Conservation (phyloP, 192 early-diverging fungal genomes). For the Dissophora globulifera region DNA sequence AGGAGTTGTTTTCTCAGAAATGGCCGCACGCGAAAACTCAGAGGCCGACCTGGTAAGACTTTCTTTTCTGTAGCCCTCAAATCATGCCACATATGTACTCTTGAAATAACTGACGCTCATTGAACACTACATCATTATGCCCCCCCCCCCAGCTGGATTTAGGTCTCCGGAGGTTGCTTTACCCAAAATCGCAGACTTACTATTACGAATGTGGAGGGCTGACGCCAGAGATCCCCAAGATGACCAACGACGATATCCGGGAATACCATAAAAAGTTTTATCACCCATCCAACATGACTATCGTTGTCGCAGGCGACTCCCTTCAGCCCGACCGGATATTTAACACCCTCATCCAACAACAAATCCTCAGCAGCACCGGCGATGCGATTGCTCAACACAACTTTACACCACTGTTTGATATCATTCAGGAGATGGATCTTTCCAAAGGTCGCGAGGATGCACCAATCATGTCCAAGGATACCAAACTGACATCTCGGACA, state of each 20-base stretch:
- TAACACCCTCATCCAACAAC: slow-evolving; percentile 53
- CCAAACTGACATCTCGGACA: slow-evolving; percentile 58
- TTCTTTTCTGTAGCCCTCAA: no score
- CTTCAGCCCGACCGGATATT: slow-evolving; percentile 64
- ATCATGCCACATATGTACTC: no score
- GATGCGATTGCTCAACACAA: neutral
- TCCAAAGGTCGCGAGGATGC: slow-evolving; percentile 54
- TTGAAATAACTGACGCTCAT: no score
- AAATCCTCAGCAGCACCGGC: slow-evolving; percentile 6
- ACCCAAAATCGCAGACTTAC: slow-evolving; percentile 64
- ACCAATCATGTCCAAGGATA: slow-evolving; percentile 52
- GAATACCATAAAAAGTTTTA: slow-evolving; percentile 83
- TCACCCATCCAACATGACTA: slow-evolving; percentile 73
- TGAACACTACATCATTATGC: no score
- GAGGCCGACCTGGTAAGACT: slow-evolving; percentile 68
- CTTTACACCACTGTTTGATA: slow-evolving; percentile 16
- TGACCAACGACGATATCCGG: slow-evolving; percentile 80
- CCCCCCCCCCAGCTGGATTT: slow-evolving; percentile 56
- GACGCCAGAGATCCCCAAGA: slow-evolving; percentile 73
- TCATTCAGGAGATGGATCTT: slow-evolving; percentile 49
- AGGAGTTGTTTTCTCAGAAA: slow-evolving; percentile 84
- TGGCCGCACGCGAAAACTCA: slow-evolving; percentile 78
- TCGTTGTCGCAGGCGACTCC: slow-evolving; percentile 69
- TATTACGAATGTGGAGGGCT: slow-evolving; percentile 80
- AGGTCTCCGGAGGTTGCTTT: slow-evolving; percentile 62